Percentiles rank a stretch among this genome's conserved stretches.
These are phyloP conservation scores for Epithele typhae DNA, from an alignment of 768 basidiomycete species.

Conservation along the genomic window DNA sequence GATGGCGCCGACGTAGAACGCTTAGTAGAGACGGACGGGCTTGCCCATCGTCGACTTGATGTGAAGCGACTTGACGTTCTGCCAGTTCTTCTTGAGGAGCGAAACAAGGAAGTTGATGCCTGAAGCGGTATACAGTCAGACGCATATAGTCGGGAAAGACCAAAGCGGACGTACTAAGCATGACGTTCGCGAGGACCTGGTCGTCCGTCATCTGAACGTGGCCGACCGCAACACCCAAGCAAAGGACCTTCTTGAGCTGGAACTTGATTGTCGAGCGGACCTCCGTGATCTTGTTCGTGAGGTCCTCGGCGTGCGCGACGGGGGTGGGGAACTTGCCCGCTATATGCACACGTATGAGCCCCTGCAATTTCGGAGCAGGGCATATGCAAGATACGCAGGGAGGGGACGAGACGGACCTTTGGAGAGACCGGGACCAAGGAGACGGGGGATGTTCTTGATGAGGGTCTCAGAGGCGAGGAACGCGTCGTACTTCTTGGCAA, in stretches of 20 bases:
- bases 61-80: conserved; percentile 98
- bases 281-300: conserved; percentile 85
- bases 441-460: conserved; percentile 99
- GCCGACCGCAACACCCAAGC: conserved; percentile 97
- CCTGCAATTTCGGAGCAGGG: not conserved
- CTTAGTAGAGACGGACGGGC: conserved; percentile 89
- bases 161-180: conserved; percentile 77
- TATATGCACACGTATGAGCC: conserved; percentile 23
- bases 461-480: conserved; percentile 96
- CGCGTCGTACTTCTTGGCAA: conserved; percentile 99
- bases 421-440: conserved; percentile 98
- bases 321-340: conserved; percentile 99
- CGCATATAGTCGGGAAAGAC: too few relatives aligned
- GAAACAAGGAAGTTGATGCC: conserved; percentile 99
- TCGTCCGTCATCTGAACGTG: conserved; percentile 98
- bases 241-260: conserved; percentile 99
- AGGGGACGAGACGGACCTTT: conserved; percentile 59
- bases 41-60: conserved; percentile 99
- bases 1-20: conserved; percentile 5
- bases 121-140: conserved; percentile 22
- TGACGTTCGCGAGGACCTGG: conserved; percentile 94
- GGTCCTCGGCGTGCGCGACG: conserved; percentile 87
- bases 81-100: conserved; percentile 99
- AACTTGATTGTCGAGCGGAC: conserved; percentile 99
- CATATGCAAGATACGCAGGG: not conserved